Percentiles rank a stretch among this genome's conserved stretches.
Conservation (phyloP, 805 yeast genomes). For the Yamadazyma endophytica region DNA sequence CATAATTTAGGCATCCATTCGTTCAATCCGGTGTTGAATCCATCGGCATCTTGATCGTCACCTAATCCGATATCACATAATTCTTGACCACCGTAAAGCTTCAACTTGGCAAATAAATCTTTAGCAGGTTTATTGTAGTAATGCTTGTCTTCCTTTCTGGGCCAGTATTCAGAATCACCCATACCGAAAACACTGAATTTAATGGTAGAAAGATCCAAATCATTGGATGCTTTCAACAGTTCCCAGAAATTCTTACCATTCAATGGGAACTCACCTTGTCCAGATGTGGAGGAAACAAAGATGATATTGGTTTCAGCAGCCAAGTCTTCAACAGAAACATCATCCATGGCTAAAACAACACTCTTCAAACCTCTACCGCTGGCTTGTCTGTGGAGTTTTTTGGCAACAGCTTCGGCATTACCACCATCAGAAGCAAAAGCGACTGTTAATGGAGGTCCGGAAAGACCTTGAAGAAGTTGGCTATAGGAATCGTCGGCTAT, state of each 20-base stretch:
- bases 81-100: constrained; percentile 68
- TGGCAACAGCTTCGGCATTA: constrained; percentile 77
- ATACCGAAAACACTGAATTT: constrained; percentile 67
- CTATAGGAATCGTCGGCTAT: constrained; percentile 76
- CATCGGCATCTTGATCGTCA: constrained; percentile 97
- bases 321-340: constrained; percentile 66
- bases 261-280: constrained; percentile 85
- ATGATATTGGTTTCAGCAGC: constrained; percentile 66
- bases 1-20: constrained; percentile 83
- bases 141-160: constrained; percentile 90
- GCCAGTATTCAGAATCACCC: constrained; percentile 91
- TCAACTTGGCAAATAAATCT: constrained; percentile 64
- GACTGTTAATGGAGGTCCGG: constrained; percentile 87
- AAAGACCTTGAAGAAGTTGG: constrained; percentile 74
- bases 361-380: constrained; percentile 74
- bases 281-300: constrained; percentile 70
- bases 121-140: constrained; percentile 89
- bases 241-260: constrained; percentile 81
- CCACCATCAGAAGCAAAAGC: constrained; percentile 93
- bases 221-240: constrained; percentile 54
- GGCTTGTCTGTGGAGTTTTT: constrained; percentile 73
- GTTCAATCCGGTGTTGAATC: constrained; percentile 85
- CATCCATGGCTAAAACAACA: constrained; percentile 65
- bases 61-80: constrained; percentile 80
- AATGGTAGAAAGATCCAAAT: constrained; percentile 57